Percentiles rank a stretch among this genome's conserved stretches.
Conservation (phyloP, 306 rosid species). For the Glycine tomentella region DNA sequence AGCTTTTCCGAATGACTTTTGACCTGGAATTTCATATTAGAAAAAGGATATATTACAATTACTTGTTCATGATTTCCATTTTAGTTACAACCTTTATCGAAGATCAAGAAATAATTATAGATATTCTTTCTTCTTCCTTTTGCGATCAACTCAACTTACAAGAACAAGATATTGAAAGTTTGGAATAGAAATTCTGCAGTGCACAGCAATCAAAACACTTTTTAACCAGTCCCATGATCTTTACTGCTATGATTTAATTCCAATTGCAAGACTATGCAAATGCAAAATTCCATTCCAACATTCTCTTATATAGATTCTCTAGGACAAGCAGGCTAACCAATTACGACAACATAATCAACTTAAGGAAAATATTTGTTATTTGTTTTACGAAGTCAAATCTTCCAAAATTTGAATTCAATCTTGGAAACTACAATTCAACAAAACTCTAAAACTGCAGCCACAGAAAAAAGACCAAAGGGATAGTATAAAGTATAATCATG, state of each 20-base stretch:
- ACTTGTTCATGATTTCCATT: background rate
- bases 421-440: conserved; percentile 5
- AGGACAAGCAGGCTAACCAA: background rate
- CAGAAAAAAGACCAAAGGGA: background rate
- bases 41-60: background rate
- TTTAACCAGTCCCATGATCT: conserved; percentile 2
- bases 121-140: background rate
- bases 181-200: conserved; percentile 3
- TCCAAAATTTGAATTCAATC: background rate
- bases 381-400: conserved; percentile 15
- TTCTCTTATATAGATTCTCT: background rate
- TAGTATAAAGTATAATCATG: background rate
- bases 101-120: background rate
- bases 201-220: conserved; percentile 15
- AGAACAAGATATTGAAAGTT: background rate
- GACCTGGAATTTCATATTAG: background rate
- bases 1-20: background rate
- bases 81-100: conserved; percentile 1
- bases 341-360: conserved; percentile 34
- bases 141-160: conserved; percentile 1
- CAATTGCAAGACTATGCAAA: background rate
- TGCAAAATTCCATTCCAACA: background rate
- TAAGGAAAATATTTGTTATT: background rate
- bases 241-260: background rate
- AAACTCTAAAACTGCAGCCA: background rate